phyloP scores from a whole-genome alignment of 129 eudicot genomes.

The Tagetes patula region DNA sequence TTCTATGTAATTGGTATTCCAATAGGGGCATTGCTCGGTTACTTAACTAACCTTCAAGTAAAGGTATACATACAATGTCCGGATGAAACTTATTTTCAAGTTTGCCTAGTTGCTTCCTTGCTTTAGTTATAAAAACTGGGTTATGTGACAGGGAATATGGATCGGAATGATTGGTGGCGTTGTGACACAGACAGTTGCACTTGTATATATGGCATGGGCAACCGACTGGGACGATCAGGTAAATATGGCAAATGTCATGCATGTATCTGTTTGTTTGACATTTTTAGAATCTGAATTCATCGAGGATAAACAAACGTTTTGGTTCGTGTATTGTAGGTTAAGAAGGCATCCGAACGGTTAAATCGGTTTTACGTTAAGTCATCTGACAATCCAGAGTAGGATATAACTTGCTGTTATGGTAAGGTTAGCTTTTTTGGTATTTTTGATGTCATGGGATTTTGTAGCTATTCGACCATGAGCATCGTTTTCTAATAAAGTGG shows the following conservation, averaged over 20 bases:
- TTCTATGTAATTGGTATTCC: slow-evolving; percentile 74
- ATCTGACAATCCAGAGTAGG: slow-evolving; percentile 22
- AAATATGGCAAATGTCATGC: slow-evolving; percentile 2
- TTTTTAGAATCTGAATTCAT: not conserved
- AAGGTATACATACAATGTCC: slow-evolving; percentile 41
- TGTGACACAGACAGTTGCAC: slow-evolving; percentile 46
- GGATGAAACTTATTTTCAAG: not conserved
- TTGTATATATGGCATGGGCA: slow-evolving; percentile 52
- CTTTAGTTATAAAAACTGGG: not conserved
- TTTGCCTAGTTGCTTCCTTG: not conserved
- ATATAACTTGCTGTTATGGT: not conserved
- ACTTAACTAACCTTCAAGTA: slow-evolving; percentile 59
- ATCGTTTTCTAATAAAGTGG: not conserved
- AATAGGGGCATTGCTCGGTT: slow-evolving; percentile 63
- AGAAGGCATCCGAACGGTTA: slow-evolving; percentile 46
- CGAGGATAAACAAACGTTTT: not conserved
- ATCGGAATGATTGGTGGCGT: slow-evolving; percentile 70
- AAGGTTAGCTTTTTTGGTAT: slow-evolving; percentile 8
- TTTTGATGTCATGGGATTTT: slow-evolving; percentile 4
- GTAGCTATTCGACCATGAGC: not conserved
- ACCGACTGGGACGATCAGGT: slow-evolving; percentile 71
- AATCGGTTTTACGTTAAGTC: slow-evolving; percentile 42
- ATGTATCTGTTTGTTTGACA: not conserved
- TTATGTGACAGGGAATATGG: slow-evolving; percentile 63
- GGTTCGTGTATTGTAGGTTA: slow-evolving; percentile 31